These are phyloP conservation scores for Backusella luteola DNA, from an alignment of 192 early-diverging fungal genomes.

Conservation along the genomic window DNA sequence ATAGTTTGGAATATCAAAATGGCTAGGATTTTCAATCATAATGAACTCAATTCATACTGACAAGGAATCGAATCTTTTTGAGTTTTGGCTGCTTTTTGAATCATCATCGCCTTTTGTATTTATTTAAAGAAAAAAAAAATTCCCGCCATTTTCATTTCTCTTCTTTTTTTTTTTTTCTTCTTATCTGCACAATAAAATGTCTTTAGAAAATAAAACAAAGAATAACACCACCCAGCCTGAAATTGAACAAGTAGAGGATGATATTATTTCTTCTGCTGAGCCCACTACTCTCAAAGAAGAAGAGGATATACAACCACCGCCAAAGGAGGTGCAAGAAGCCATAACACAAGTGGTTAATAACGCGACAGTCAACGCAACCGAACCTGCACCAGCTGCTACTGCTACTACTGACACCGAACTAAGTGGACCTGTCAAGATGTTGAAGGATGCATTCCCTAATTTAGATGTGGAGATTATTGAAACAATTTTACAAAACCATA, in stretches of 20 bases:
- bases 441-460: slow-evolving; percentile 51
- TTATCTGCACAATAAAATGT: not conserved
- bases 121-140: not conserved
- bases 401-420: not conserved
- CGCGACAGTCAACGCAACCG: not conserved
- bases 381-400: not conserved
- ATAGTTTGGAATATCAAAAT: not conserved
- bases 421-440: slow-evolving; percentile 3
- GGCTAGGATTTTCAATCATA: not conserved
- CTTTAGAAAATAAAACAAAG: not conserved
- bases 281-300: not conserved
- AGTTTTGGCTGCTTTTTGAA: not conserved
- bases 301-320: not conserved
- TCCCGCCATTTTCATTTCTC: not conserved
- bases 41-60: not conserved
- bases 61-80: not conserved
- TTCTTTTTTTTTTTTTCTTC: not conserved
- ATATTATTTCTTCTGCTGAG: not conserved
- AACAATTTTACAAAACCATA: slow-evolving; percentile 43
- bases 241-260: not conserved
- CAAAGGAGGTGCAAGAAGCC: not conserved
- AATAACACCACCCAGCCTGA: not conserved
- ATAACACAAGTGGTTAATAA: not conserved
- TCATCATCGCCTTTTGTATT: not conserved
- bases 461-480: slow-evolving; percentile 51